Percentiles rank a stretch among this genome's conserved stretches.
Evolutionary conservation across 768 basidiomycete species (phyloP).

Genomic region (Hortiboletus flavorubellus): DNA sequence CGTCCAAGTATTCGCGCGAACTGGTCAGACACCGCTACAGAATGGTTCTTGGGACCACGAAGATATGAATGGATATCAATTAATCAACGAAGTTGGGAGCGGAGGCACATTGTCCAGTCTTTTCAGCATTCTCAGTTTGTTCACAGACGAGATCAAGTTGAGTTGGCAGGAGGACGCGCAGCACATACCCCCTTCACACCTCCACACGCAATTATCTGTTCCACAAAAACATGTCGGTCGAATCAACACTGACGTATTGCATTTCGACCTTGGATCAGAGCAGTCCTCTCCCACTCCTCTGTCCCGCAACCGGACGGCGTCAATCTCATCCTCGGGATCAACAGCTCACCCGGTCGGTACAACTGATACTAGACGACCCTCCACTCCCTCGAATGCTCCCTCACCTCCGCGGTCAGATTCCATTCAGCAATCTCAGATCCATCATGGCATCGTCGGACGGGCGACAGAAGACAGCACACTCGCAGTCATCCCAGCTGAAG

Average conservation of each 20-base stretch:
- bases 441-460: conserved; percentile 82
- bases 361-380: conserved; percentile 3
- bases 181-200: conserved; percentile 23
- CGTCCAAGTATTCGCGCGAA: conserved; percentile 87
- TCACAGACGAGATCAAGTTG: conserved; percentile 91
- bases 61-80: conserved; percentile 92
- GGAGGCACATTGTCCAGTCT: conserved; percentile 94
- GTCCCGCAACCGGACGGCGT: conserved; percentile 45
- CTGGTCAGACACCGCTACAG: conserved; percentile 48
- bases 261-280: conserved; percentile 44
- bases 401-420: conserved; percentile 28
- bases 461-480: conserved; percentile 93
- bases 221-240: conserved; percentile 33
- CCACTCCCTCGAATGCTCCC: conserved; percentile 14
- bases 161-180: conserved; percentile 78
- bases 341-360: conserved; percentile 54
- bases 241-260: conserved; percentile 64
- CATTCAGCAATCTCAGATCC: conserved; percentile 32
- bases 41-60: conserved; percentile 74
- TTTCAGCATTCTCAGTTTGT: conserved; percentile 94
- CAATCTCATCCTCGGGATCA: conserved; percentile 65
- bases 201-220: conserved; percentile 19
- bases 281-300: conserved; percentile 26
- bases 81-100: conserved; percentile 93
- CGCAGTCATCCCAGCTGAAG: conserved; percentile 98